Evolutionary conservation across 2,329 filamentous ascomycete genomes (phyloP), one percentile per base, ranked within the genome.

Genomic region (Sclerotinia nivalis): DNA sequence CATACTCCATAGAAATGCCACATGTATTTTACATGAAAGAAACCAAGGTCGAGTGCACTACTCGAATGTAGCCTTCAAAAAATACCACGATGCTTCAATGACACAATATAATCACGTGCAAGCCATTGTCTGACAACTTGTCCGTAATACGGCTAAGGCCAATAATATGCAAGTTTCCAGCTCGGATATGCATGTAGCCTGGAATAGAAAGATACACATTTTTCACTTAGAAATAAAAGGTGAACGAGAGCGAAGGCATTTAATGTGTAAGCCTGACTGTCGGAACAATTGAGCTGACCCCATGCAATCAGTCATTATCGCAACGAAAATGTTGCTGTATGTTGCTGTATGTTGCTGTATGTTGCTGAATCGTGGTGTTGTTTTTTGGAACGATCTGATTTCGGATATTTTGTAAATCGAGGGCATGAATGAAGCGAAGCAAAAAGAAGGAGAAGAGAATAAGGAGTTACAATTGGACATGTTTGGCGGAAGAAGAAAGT

Each of bases 81-180:
- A 50, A 25, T 31, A 20, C 31, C 31, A 62, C 12, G 28, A 31
- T 47, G 43, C 25, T 15, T 15, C 28, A 9, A 31, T 22, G 12
- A 8, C 45, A 62, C 45, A 43, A 25, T 3, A 25, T 4, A 9
- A 58, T 59, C 55, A 59, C 55, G 34, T 59, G 55, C 31, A 25
- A 52, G 12, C 1, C 28, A 28, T 52, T 28, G 34, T 64, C 61
- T 52, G 34, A 64, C 47, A 52, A 40, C 15, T 43, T 50, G 18
- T 28, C n/a, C 20, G 47, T 65, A 54, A n/a, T 18, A 52, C 34
- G 10, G 18, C 31, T 28, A 45, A 65, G 31, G 61, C n/a, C 34
- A 65, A 65, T 65, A 52, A 28, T 65, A 65, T 65, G 61, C 61
- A 65, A 28, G 61, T 13, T 52, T 65, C 61, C 61, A 52, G 49